A percentile compares a stretch with the other conserved stretches of the same genome.
These are phyloP conservation scores for Mycena polygramma DNA, from an alignment of 768 basidiomycete species.

Conservation along the genomic window DNA sequence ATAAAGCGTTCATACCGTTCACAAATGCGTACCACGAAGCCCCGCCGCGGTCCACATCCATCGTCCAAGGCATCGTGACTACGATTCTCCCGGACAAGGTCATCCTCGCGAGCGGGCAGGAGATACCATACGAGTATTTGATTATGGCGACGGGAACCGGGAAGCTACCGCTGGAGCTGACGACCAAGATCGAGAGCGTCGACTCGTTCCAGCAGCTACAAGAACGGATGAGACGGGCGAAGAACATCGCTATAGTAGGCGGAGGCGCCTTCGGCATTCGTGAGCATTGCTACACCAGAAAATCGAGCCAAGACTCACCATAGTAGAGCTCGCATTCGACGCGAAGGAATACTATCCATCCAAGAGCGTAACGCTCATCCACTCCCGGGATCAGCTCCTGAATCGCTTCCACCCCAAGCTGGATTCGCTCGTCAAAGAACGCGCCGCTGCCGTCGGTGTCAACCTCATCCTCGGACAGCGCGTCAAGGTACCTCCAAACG, in stretches of 20 bases:
- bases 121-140: constrained; percentile 49
- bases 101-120: constrained; percentile 37
- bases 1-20: constrained; percentile 51
- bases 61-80: constrained; percentile 38
- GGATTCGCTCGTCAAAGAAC: constrained; percentile 45
- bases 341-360: constrained; percentile 56
- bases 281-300: constrained; percentile 44
- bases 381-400: constrained; percentile 61
- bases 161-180: constrained; percentile 28
- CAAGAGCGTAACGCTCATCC: constrained; percentile 59
- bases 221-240: constrained; percentile 47
- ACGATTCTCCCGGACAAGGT: constrained; percentile 38
- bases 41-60: constrained; percentile 39
- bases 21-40: constrained; percentile 37
- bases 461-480: constrained; percentile 55
- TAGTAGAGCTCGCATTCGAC: constrained; percentile 61
- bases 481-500: constrained; percentile 42
- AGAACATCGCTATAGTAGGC: constrained; percentile 65
- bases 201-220: constrained; percentile 43
- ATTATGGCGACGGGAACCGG: constrained; percentile 52
- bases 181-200: constrained; percentile 45
- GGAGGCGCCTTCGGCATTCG: constrained; percentile 73
- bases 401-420: constrained; percentile 57
- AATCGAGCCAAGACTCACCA: neutral
- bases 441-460: constrained; percentile 49